These are phyloP conservation scores for Rhododendron vialii DNA, from an alignment of 148 eudicot species.

Conservation along the genomic window DNA sequence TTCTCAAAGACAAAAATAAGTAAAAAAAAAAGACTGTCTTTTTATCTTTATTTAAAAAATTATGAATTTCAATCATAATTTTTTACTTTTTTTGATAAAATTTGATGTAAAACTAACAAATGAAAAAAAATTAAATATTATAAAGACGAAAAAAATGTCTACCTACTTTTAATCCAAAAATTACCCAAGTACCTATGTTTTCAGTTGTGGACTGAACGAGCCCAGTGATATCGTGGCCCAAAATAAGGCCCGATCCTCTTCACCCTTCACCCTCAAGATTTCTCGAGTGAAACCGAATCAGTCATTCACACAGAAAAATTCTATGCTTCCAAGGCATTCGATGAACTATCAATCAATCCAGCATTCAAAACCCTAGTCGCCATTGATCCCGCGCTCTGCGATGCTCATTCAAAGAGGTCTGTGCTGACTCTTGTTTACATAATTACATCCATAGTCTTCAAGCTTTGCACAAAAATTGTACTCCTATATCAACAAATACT, in stretches of 20 bases:
- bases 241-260: background rate
- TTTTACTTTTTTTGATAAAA: too few relatives aligned
- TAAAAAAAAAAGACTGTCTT: too few relatives aligned
- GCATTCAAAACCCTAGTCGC: background rate
- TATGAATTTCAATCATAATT: too few relatives aligned
- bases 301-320: too few relatives aligned
- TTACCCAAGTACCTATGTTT: background rate
- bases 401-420: background rate
- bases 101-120: too few relatives aligned
- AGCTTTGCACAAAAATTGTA: background rate
- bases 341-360: background rate
- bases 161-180: too few relatives aligned
- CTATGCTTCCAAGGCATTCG: background rate
- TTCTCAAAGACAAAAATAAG: too few relatives aligned
- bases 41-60: too few relatives aligned
- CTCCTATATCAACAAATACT: background rate
- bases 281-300: too few relatives aligned
- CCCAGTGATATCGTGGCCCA: background rate
- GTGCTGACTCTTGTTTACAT: background rate
- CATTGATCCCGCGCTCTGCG: background rate
- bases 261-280: too few relatives aligned
- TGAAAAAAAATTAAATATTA: too few relatives aligned
- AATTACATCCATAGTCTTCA: background rate
- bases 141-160: too few relatives aligned
- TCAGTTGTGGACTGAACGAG: background rate